Evolutionary conservation across 2,329 filamentous ascomycete genomes (phyloP), one percentile per base, ranked within the genome.

Genomic region (Seiridium unicorne): DNA sequence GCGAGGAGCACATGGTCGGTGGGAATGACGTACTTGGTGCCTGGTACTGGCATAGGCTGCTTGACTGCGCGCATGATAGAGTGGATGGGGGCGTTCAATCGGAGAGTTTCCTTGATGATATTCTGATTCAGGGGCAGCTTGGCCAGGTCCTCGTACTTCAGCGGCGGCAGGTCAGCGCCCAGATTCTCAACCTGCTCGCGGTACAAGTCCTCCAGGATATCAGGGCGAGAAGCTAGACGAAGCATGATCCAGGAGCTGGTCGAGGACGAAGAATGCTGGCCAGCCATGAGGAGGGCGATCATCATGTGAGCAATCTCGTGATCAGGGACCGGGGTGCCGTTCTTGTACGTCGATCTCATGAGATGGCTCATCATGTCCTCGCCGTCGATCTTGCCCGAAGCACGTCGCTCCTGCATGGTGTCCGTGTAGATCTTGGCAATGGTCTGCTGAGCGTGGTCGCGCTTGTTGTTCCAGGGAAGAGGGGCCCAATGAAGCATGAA

Each of bases 61-160:
- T 94, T 97, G 74, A 97, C 94, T 68, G 91, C 90, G 69, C 93
- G 92, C 83, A 98, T 86, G 71, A 98, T 96, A 55, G 91, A 95
- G 83, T 97, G 93, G 70, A 98, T 97, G 1, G 93, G 93, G 1
- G 93, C 90, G 74, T 97, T 91, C 13, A 97, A 82, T 64, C 93
- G 90, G 44, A 97, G 88, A 3, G 93, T 96, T 78, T 97, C 93
- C 79, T 94, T 95, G 77, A 97, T 84, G 64, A 96, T 88, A 68
- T 92, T 89, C 68, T 89, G 83, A 80, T 96, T 91, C 26, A 97
- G 85, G 54, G 92, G 87, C 40, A 97, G 84, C 74, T 89, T 89
- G 66, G 88, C 81, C 13, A 97, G 84, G 65, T 89, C 84, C 65
- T 96, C 93, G 72, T 90, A 94, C 53, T 83, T 85, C 51, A 97